Evolutionary conservation across 345 rosid genomes (phyloP).

Genomic region (Salix purpurea): DNA sequence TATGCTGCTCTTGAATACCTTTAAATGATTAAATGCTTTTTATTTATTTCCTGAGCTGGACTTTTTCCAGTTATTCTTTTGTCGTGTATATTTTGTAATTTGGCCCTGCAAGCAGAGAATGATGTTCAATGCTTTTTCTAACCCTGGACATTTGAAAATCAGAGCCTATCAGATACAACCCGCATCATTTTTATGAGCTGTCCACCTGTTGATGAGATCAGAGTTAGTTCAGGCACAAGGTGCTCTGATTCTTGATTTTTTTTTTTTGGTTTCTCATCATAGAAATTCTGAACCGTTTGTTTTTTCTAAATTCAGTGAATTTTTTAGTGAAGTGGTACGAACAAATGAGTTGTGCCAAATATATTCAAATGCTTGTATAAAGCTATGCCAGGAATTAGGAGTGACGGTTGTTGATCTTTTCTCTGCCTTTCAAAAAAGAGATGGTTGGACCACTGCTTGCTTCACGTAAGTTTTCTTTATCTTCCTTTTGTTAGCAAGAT

Average conservation of each 20-base stretch:
- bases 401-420: conserved; percentile 73
- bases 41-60: not conserved
- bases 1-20: not conserved
- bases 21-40: not conserved
- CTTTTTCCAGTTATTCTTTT: not conserved
- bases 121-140: conserved; percentile 8
- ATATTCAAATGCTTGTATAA: conserved; percentile 78
- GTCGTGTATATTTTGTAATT: not conserved
- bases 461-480: conserved; percentile 61
- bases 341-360: conserved; percentile 76
- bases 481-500: not conserved
- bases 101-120: not conserved
- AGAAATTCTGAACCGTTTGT: not conserved
- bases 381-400: conserved; percentile 68
- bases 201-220: conserved; percentile 88
- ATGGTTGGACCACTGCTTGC: conserved; percentile 61
- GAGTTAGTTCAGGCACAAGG: conserved; percentile 59
- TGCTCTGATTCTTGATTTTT: conserved; percentile 14
- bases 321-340: conserved; percentile 67
- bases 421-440: conserved; percentile 55
- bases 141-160: conserved; percentile 13
- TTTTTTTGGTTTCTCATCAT: not conserved
- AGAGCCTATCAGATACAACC: conserved; percentile 70
- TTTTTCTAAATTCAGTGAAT: conserved; percentile 40
- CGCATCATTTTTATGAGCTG: conserved; percentile 67